Evolutionary conservation across 2,329 filamentous ascomycete genomes (phyloP), one percentile per base, ranked within the genome.

Genomic region (Calonectria pteridis): DNA sequence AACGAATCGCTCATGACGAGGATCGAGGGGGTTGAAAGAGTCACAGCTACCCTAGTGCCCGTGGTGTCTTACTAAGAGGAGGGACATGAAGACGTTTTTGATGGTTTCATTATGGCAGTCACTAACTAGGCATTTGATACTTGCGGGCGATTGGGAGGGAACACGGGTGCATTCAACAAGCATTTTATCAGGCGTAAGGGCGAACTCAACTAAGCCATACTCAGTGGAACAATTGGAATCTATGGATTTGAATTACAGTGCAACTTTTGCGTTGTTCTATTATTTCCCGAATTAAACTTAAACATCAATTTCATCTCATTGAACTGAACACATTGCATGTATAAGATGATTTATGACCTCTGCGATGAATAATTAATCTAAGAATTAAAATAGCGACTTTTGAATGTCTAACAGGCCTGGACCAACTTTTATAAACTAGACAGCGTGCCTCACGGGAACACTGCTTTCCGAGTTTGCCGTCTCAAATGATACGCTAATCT

Each of bases 11-110:
- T 81, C 6, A 28, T 81, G 26, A 76, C 75, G 0, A 73, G 73
- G 31, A 69, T 80, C 7, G 79, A 79, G 0, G 76, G 66, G 31
- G 77, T 81, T 26, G 67, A 73, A 11, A 78, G 80, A 50, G 79
- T 80, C 14, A 76, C 71, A 13, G 79, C 80, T 14, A 78, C 79
- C 3, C 68, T 81, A 11, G 75, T 82, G 40, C 78, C 80, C 3
- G 26, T 46, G 5, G 58, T 63, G 16, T 40, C 58, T 14, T 63
- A 46, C 18, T 46, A 63, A 10, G 35, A 28, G 6, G 37, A 43
- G 28, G 37, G 35, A 26, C 13, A 16, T 2, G 37, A 40, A 20
- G 35, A 40, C 29, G 31, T 29, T 6, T 63, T 63, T 46, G 37
- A 63, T n/a, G 58, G 58, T 7, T 63, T 63, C 26, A 46, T 63